These are phyloP conservation scores for Coniochaeta sp. DNA, from an alignment of 2,329 filamentous ascomycete genomes.

Conservation along the genomic window DNA sequence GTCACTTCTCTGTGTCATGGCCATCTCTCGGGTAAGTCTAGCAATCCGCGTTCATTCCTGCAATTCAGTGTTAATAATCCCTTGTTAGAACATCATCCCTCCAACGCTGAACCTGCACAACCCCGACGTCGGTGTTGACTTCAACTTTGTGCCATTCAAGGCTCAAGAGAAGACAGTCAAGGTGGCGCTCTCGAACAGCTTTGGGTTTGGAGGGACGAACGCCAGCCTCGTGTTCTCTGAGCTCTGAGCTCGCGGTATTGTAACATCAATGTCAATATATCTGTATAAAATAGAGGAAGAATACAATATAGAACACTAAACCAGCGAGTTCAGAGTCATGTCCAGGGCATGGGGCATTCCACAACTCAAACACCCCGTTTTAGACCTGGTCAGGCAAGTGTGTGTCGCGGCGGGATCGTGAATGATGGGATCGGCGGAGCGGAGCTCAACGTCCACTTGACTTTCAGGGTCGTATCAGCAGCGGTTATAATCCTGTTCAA, in stretches of 20 bases:
- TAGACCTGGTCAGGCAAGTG: no score
- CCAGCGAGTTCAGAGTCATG: no score
- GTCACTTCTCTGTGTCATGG: slow-evolving; percentile 75
- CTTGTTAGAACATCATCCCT: slow-evolving; percentile 62
- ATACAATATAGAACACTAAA: not conserved
- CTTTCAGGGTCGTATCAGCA: no score
- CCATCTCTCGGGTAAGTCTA: slow-evolving; percentile 64
- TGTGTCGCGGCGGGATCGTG: no score
- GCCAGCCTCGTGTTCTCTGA: slow-evolving; percentile 74
- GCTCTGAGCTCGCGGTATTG: slow-evolving; percentile 4
- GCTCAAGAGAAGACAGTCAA: slow-evolving; percentile 65
- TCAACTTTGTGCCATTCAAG: slow-evolving; percentile 74
- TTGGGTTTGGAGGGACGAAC: slow-evolving; percentile 96
- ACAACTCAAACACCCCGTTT: no score
- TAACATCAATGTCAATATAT: not conserved
- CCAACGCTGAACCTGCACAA: slow-evolving; percentile 78
- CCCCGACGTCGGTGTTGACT: slow-evolving; percentile 60
- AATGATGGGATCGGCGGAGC: no score
- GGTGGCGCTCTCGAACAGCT: slow-evolving; percentile 86
- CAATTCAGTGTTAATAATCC: not conserved
- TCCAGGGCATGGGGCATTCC: no score
- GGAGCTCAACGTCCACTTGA: no score
- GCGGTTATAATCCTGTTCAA: no score
- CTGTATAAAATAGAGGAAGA: not conserved
- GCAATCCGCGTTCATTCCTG: not conserved